Evolutionary conservation across 139 green algal genomes (phyloP).

Genomic region (Parachlorella kessleri): DNA sequence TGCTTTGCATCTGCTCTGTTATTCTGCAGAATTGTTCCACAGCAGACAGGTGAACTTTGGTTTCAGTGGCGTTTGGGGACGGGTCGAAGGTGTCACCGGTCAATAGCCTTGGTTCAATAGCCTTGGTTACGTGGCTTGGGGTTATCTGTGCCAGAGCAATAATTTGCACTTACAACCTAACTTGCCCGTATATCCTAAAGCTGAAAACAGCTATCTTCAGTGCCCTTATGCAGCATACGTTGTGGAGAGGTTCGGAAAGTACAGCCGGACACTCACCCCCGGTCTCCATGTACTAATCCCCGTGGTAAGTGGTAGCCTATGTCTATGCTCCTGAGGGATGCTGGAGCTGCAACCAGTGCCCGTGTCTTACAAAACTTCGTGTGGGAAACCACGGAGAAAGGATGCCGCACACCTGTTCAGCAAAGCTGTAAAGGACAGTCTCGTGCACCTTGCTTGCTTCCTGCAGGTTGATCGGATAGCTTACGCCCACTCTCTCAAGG

Average conservation of each 20-base stretch:
- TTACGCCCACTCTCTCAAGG: slow-evolving; percentile 90
- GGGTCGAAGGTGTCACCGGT: no score
- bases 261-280: slow-evolving; percentile 71
- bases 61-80: slow-evolving; percentile 14
- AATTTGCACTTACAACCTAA: neutral
- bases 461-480: slow-evolving; percentile 81
- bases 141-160: no score
- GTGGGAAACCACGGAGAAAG: no score
- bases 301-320: slow-evolving; percentile 49
- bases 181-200: no score
- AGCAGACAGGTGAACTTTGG: slow-evolving; percentile 59
- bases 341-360: no score
- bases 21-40: slow-evolving; percentile 79
- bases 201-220: neutral
- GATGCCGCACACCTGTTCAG: no score
- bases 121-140: neutral
- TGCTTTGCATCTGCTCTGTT: no score
- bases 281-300: slow-evolving; percentile 97
- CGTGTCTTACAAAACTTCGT: no score
- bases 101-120: slow-evolving; percentile 72
- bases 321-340: no score
- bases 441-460: neutral
- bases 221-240: slow-evolving; percentile 48
- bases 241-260: slow-evolving; percentile 90
- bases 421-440: neutral